A percentile compares a stretch with the other conserved stretches of the same genome.
Evolutionary conservation across 1,284 basidiomycete species (phyloP).

Genomic region (Tylopilus microsporus): DNA sequence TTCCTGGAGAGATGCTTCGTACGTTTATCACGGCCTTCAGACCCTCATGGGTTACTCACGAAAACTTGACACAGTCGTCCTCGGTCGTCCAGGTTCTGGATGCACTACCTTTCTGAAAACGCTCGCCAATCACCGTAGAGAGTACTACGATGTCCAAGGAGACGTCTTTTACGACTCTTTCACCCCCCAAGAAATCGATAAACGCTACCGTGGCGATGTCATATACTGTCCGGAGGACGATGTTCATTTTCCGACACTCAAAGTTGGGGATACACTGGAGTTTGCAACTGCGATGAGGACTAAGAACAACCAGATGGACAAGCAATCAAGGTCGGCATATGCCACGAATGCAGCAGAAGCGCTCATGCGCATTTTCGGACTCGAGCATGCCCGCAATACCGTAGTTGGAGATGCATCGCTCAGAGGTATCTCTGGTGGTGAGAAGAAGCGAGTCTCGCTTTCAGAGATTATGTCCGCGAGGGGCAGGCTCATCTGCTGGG

Average conservation of each 20-base stretch:
- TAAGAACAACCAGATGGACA: constrained; percentile 31
- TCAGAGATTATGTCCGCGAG: constrained; percentile 45
- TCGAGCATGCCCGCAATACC: constrained; percentile 55
- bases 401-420: constrained; percentile 69
- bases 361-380: constrained; percentile 65
- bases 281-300: constrained; percentile 61
- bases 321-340: constrained; percentile 26
- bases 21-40: background rate
- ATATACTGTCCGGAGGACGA: constrained; percentile 68
- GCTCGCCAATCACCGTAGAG: constrained; percentile 62
- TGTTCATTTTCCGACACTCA: constrained; percentile 70
- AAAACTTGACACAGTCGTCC: constrained; percentile 39
- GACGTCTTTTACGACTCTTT: constrained; percentile 66
- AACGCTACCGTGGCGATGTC: constrained; percentile 61
- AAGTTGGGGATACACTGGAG: constrained; percentile 58
- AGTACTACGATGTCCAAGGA: constrained; percentile 59
- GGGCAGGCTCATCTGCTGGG: constrained; percentile 47
- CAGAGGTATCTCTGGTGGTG: constrained; percentile 76
- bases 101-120: constrained; percentile 71
- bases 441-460: constrained; percentile 67
- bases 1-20: constrained; percentile 59
- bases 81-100: constrained; percentile 62
- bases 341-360: constrained; percentile 46
- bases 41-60: background rate
- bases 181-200: constrained; percentile 43